Percentiles rank a stretch among this genome's conserved stretches.
Evolutionary conservation across 2,329 filamentous ascomycete genomes (phyloP).

Genomic region (Beauveria sp.): DNA sequence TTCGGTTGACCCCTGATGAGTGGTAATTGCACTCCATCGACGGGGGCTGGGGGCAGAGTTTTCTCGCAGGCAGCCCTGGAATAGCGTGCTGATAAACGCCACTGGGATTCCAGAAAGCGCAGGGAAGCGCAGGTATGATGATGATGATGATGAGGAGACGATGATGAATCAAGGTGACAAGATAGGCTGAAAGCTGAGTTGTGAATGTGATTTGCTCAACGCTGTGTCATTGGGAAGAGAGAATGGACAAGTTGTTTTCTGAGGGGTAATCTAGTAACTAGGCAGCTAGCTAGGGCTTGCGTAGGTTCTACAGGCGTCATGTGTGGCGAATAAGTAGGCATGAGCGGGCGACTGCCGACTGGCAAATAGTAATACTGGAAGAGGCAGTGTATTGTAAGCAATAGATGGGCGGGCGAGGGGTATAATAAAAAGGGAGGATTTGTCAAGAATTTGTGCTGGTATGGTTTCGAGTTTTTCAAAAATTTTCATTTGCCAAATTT

Average conservation of each 20-base stretch:
- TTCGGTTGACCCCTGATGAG: constrained; percentile 7
- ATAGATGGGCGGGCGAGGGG: not conserved
- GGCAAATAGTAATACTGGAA: not conserved
- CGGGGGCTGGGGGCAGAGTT: constrained; percentile 10
- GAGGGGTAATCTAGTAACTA: not conserved
- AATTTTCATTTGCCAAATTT: not conserved
- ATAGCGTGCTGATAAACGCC: not conserved
- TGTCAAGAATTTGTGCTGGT: no score
- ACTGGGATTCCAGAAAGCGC: not conserved
- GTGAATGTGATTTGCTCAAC: not conserved
- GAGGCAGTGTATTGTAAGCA: not conserved
- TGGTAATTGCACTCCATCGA: constrained; percentile 10
- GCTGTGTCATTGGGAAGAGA: not conserved
- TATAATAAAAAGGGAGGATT: not conserved
- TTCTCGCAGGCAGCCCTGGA: constrained; percentile 1
- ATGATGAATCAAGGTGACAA: not conserved
- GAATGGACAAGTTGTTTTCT: no score
- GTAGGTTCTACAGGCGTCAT: not conserved
- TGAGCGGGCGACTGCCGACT: not conserved
- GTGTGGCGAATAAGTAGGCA: not conserved
- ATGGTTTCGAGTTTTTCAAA: not conserved
- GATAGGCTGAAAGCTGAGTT: not conserved
- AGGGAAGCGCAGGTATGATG: not conserved
- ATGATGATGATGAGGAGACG: not conserved
- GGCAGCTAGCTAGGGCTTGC: not conserved